Base-by-base conservation (phyloP, 2,329 filamentous ascomycete species). In the Ascochyta pisi region DNA sequence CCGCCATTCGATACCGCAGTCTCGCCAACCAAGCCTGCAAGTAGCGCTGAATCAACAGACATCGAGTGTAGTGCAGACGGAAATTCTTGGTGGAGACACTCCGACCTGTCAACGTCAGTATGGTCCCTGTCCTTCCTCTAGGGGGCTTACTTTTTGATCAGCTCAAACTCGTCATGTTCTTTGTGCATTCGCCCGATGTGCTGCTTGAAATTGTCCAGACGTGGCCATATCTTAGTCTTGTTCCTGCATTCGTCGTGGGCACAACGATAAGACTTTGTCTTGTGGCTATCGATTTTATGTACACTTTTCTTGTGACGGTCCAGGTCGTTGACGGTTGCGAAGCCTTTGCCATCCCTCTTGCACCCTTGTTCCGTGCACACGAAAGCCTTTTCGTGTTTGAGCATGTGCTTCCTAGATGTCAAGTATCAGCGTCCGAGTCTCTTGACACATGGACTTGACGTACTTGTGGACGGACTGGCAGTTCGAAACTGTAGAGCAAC, bases 181-280 rank as follows among this genome's bases (percentile, higher is more conserved):
- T 69, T 58, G 71, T 96, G 92, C 66, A 91, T 86, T 10, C 88
- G 84, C 45, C 78, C 80, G 41, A 96, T 81, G 70, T 97, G 93
- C 33, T 89, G 86, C 58, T 88, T 88, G 73, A 96, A 96, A 68
- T 97, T 97, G 74, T 97, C 93, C 46, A 88, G 80, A 22, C 93
- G 85, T 0, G 89, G 89, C 91, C 91, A 96, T 33, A 82, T 77
- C 71, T 96, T 96, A 1, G 78, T 78, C 58, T 81, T 87, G 23
- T 79, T 83, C 23, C 77, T 79, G 66, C 89, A 92, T 22, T 77
- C 67, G 6, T 75, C 75, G 6, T 84, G 77, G 46, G 80, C 81
- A 69, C 90, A 95, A 52, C 81, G 82, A 61, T 83, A 91, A 0
- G 76, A 78, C 33, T 61, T 65, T 5, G 51, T 40, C 8, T 81